Base-by-base conservation (phyloP, 2,329 filamentous ascomycete species). In the Verruconis gallopava region DNA sequence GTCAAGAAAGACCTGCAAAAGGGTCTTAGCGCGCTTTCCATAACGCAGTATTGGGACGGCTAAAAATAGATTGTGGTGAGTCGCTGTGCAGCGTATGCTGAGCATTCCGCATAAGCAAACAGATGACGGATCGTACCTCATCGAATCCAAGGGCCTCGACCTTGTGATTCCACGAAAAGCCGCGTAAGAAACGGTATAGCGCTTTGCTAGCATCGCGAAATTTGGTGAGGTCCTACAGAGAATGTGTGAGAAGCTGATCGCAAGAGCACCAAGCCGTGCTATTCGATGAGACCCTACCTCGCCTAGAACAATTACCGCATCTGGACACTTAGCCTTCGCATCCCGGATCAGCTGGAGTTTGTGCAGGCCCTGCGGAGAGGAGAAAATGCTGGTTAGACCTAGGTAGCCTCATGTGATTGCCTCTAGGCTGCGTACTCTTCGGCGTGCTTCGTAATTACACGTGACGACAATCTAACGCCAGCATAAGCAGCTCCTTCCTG, bases 371-470 rank as follows among this genome's bases (percentile, higher is more conserved):
- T 65, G 15, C 5, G 13, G 21, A 40, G 5, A 18, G 11, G 5
- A 9, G 14, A 37, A 37, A 12, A 37, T 11, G n/a, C 36, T n/a
- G 30, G 21, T 41, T n/a, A 30, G 25, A 30, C n/a, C n/a, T n/a
- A n/a, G n/a, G n/a, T n/a, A n/a, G n/a, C n/a, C 25, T 30, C 25
- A 30, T 30, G 25, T 9, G 6, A n/a, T 30, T 30, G 25, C 6
- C 25, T n/a, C 6, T 37, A 13, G 25, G 13, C 11, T 37, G 38
- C 54, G 42, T 60, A 64, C 72, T 46, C 73, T 72, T 40, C 76
- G 67, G 25, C 89, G 77, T 17, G 89, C 89, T 56, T 83, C 84
- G 60, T 96, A 96, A 63, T 96, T 96, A 71, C 85, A 93, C 3
- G 86, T 93, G 17, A 88, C 85, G 32, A 91, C 37, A 19, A 44